Evolutionary conservation across 1,284 basidiomycete species (phyloP).

Genomic region (Boletus smithii): DNA sequence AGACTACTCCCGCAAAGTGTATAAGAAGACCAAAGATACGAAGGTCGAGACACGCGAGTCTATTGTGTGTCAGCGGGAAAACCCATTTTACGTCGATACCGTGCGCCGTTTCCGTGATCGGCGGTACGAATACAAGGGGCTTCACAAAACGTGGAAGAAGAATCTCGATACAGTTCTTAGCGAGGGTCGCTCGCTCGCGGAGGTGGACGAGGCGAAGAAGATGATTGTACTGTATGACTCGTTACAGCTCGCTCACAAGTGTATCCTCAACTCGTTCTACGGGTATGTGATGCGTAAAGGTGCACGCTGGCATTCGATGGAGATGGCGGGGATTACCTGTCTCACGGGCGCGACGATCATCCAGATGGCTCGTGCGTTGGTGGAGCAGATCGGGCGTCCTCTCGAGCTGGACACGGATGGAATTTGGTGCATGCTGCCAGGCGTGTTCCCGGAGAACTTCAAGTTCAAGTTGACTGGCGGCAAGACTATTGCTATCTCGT

Average conservation of each 20-base stretch:
- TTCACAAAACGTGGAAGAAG: slow-evolving; percentile 99
- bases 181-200: slow-evolving; percentile 72
- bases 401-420: slow-evolving; percentile 98
- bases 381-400: slow-evolving; percentile 96
- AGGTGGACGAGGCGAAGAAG: slow-evolving; percentile 96
- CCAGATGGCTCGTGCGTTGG: slow-evolving; percentile 97
- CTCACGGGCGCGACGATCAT: slow-evolving; percentile 99
- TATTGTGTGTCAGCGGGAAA: slow-evolving; percentile 97
- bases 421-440: slow-evolving; percentile 99
- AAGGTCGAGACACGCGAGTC: slow-evolving; percentile 92
- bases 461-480: slow-evolving; percentile 88
- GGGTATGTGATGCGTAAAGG: slow-evolving; percentile 99
- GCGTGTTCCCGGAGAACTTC: slow-evolving; percentile 98
- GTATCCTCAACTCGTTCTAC: slow-evolving; percentile 99
- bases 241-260: slow-evolving; percentile 99
- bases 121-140: slow-evolving; percentile 98
- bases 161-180: slow-evolving; percentile 79
- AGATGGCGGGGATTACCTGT: slow-evolving; percentile 99
- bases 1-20: slow-evolving; percentile 98
- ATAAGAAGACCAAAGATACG: slow-evolving; percentile 99
- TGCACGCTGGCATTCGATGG: slow-evolving; percentile 99
- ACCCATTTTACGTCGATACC: slow-evolving; percentile 99
- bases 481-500: slow-evolving; percentile 90
- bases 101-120: slow-evolving; percentile 97
- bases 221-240: slow-evolving; percentile 99